phyloP scores from a whole-genome alignment of 495 filamentous ascomycete genomes.

The Annulohypoxylon stygium region DNA sequence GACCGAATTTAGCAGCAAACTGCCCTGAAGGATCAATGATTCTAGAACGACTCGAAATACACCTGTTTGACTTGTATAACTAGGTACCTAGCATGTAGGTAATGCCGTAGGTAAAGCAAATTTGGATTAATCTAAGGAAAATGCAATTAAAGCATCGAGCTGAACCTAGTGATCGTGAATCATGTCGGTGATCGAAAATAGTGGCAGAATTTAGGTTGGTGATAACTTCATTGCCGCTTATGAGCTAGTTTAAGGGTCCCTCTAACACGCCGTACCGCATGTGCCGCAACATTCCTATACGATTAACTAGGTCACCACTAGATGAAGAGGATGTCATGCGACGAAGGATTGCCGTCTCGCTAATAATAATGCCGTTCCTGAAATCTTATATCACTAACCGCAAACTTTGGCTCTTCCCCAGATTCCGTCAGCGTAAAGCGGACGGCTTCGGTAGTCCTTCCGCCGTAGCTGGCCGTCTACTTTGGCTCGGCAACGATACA shows the following conservation, averaged over 20 bases:
- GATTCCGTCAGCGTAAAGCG: conserved; percentile 23
- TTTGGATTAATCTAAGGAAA: not conserved
- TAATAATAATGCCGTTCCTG: conserved; percentile 10
- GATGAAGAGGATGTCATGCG: not conserved
- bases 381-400: conserved; percentile 13
- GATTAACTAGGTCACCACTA: not conserved
- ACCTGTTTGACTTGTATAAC: conserved; percentile 1
- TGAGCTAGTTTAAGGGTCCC: not conserved
- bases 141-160: conserved; percentile 4
- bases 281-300: conserved; percentile 25
- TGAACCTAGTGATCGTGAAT: conserved; percentile 17
- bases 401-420: conserved; percentile 34
- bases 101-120: not conserved
- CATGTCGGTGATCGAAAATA: conserved; percentile 19
- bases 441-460: conserved; percentile 41
- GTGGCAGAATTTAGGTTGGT: not conserved
- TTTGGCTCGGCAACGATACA: conserved; percentile 35
- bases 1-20: conserved; percentile 25
- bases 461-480: conserved; percentile 31
- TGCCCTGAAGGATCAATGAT: conserved; percentile 36
- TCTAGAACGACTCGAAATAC: conserved; percentile 24
- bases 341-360: conserved; percentile 10
- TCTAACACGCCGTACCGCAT: conserved; percentile 26
- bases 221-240: conserved; percentile 16
- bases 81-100: not conserved